Percentiles rank a stretch among this genome's conserved stretches.
phyloP scores from a whole-genome alignment of 2,329 filamentous ascomycete species.

The Colletotrichum kahawae region DNA sequence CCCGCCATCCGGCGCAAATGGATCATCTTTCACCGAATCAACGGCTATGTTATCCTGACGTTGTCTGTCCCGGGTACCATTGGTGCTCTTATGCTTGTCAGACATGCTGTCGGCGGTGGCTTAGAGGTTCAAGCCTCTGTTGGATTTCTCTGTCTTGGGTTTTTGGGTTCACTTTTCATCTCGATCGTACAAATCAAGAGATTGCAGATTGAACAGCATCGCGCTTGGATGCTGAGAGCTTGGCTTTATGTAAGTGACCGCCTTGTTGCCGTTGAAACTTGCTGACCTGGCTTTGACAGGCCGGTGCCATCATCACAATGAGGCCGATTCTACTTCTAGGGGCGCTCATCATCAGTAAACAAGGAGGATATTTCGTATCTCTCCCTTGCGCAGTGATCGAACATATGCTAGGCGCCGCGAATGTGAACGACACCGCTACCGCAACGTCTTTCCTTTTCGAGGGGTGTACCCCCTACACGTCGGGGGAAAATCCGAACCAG shows the following conservation, averaged over 20 bases:
- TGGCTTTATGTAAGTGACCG: slow-evolving; percentile 47
- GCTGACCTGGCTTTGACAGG: slow-evolving; percentile 32
- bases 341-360: slow-evolving; percentile 40
- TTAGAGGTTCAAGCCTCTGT: slow-evolving; percentile 49
- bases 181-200: slow-evolving; percentile 61
- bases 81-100: slow-evolving; percentile 56
- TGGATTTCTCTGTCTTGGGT: slow-evolving; percentile 48
- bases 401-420: slow-evolving; percentile 33
- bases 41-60: slow-evolving; percentile 57
- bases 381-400: slow-evolving; percentile 54
- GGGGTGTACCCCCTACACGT: slow-evolving; percentile 44
- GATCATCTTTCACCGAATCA: slow-evolving; percentile 61
- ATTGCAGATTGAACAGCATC: slow-evolving; percentile 65
- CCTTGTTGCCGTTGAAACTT: neutral
- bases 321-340: slow-evolving; percentile 52
- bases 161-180: slow-evolving; percentile 44
- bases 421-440: slow-evolving; percentile 23
- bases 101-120: slow-evolving; percentile 56
- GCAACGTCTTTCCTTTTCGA: slow-evolving; percentile 44
- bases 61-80: slow-evolving; percentile 49
- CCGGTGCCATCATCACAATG: slow-evolving; percentile 56
- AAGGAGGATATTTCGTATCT: slow-evolving; percentile 29
- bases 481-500: slow-evolving; percentile 5
- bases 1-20: slow-evolving; percentile 49
- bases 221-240: slow-evolving; percentile 66